phyloP scores from a whole-genome alignment of 2,329 filamentous ascomycete genomes.

The Stachybotrys chartarum region DNA sequence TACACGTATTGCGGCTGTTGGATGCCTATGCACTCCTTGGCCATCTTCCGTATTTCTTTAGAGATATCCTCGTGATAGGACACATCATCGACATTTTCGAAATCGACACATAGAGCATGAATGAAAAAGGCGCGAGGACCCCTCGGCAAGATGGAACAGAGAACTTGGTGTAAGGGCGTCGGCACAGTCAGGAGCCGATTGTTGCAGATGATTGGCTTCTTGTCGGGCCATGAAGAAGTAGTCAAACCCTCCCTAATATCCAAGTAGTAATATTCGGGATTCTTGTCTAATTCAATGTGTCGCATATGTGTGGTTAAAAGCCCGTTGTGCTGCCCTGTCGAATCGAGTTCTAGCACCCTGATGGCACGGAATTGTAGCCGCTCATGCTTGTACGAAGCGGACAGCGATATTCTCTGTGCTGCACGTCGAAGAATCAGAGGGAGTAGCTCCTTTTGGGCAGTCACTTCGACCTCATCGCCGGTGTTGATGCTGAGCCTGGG shows the following conservation, averaged over 20 bases:
- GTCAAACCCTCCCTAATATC: slow-evolving; percentile 3
- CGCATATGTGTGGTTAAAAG: background rate
- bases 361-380: background rate
- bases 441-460: slow-evolving; percentile 1
- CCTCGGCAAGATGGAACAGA: slow-evolving; percentile 3
- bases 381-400: background rate
- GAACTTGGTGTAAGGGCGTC: slow-evolving; percentile 3
- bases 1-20: slow-evolving; percentile 5
- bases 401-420: background rate
- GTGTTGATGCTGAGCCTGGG: slow-evolving; percentile 4
- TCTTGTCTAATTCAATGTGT: slow-evolving; percentile 3
- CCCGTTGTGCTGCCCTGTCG: background rate
- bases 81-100: background rate
- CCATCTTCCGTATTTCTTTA: slow-evolving; percentile 2
- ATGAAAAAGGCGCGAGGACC: slow-evolving; percentile 5
- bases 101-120: background rate
- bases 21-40: slow-evolving; percentile 4
- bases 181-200: slow-evolving; percentile 4
- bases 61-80: slow-evolving; percentile 1
- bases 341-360: background rate
- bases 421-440: background rate
- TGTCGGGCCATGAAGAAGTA: slow-evolving; percentile 4
- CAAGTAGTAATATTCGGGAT: slow-evolving; percentile 5
- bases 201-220: slow-evolving; percentile 5
- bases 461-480: background rate